Conservation (phyloP, 441 rosid genomes). For the Gossypium lobatum region DNA sequence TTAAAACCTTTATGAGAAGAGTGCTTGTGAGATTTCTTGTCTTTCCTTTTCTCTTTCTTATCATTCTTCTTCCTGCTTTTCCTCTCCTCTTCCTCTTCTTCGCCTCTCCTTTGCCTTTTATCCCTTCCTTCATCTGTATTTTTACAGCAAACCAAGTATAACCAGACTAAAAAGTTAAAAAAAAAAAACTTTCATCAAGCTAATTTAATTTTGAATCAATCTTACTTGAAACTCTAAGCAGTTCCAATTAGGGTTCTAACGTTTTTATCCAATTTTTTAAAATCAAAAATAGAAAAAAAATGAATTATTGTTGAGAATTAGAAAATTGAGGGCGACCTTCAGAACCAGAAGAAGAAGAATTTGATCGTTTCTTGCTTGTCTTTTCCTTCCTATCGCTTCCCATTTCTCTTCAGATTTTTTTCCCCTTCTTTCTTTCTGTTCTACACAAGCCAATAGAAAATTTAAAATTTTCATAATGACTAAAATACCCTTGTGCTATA, state of each 20-base stretch:
- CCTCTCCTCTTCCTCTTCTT: slow-evolving; percentile 22
- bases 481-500: not conserved
- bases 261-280: not conserved
- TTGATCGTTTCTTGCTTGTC: slow-evolving; percentile 46
- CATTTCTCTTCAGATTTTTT: not conserved
- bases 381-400: slow-evolving; percentile 42
- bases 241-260: not conserved
- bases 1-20: slow-evolving; percentile 52
- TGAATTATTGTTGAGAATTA: not conserved
- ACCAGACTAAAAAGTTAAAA: not conserved
- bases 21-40: slow-evolving; percentile 57
- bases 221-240: not conserved
- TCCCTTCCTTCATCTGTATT: slow-evolving; percentile 53
- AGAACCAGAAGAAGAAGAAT: slow-evolving; percentile 29
- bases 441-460: not conserved
- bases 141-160: slow-evolving; percentile 5
- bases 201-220: not conserved
- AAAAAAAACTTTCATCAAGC: not conserved
- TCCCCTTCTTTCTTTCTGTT: not conserved
- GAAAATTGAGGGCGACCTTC: slow-evolving; percentile 28
- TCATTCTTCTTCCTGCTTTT: slow-evolving; percentile 36
- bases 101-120: slow-evolving; percentile 45
- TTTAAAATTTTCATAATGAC: not conserved
- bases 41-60: slow-evolving; percentile 42
- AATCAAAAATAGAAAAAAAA: not conserved